phyloP scores from a whole-genome alignment of 805 yeast species.

The Nakazawaea siamensis region DNA sequence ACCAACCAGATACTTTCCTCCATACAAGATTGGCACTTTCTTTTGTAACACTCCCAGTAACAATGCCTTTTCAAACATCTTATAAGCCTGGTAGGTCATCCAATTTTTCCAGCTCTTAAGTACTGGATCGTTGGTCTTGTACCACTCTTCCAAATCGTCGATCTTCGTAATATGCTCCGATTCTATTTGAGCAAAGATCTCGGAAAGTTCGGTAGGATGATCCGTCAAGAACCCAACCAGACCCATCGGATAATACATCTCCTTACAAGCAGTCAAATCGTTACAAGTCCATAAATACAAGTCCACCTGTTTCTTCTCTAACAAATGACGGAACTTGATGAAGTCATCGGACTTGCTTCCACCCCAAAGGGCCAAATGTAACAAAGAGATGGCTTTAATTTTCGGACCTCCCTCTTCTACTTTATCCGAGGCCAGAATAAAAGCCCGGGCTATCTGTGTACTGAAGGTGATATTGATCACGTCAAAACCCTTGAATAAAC shows the following conservation, averaged over 20 bases:
- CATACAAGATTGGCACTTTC: constrained; percentile 6
- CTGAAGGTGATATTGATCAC: constrained; percentile 23
- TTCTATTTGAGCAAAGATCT: neutral
- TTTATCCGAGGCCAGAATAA: too few relatives aligned
- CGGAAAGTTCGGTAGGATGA: constrained; percentile 2
- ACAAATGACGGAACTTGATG: constrained; percentile 5
- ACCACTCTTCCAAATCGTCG: constrained; percentile 5
- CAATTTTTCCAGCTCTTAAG: constrained; percentile 8
- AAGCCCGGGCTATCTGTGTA: constrained; percentile 13
- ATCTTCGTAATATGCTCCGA: neutral
- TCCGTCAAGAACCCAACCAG: constrained; percentile 8
- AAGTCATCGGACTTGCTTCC: constrained; percentile 5
- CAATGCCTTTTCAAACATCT: constrained; percentile 1
- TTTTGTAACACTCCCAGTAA: constrained; percentile 3
- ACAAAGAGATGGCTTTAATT: constrained; percentile 5
- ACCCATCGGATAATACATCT: constrained; percentile 6
- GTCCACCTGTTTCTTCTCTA: too few relatives aligned
- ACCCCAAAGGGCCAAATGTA: constrained; percentile 7
- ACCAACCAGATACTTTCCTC: constrained; percentile 8
- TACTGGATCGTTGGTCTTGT: constrained; percentile 5
- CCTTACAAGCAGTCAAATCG: neutral
- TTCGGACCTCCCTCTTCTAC: constrained; percentile 2
- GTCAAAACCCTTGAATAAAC: constrained; percentile 17
- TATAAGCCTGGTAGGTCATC: constrained; percentile 3
- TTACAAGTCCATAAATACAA: constrained; percentile 11